Percentiles rank a stretch among this genome's conserved stretches.
phyloP scores from a whole-genome alignment of 306 rosid species.

The Carpinus viminea region DNA sequence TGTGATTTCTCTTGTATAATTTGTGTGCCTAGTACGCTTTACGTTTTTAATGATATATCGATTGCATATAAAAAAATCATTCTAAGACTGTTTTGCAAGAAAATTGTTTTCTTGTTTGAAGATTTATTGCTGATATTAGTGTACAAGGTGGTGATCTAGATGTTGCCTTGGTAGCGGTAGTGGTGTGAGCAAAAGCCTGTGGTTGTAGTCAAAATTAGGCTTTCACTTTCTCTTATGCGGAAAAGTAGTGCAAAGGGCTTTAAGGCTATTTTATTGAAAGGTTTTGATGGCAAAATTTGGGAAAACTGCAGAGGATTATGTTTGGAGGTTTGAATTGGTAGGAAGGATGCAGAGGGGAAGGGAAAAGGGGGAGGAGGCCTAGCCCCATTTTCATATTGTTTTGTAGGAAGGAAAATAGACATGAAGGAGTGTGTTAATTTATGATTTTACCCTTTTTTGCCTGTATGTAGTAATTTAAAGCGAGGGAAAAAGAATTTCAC shows the following conservation, averaged over 20 bases:
- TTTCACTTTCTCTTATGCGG: background rate
- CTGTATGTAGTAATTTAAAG: too few relatives aligned
- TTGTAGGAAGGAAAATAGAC: background rate
- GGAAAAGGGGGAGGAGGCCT: background rate
- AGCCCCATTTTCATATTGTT: background rate
- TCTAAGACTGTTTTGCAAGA: background rate
- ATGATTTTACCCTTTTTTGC: too few relatives aligned
- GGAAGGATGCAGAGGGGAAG: background rate
- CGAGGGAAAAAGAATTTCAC: too few relatives aligned
- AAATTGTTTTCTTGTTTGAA: background rate
- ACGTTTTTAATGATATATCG: too few relatives aligned
- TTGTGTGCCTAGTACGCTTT: too few relatives aligned
- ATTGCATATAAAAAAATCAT: background rate
- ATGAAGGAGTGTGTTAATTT: background rate
- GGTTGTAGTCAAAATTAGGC: background rate
- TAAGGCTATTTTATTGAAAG: background rate
- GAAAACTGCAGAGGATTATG: background rate
- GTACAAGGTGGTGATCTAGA: background rate
- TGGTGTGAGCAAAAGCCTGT: background rate
- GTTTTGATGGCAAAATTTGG: background rate
- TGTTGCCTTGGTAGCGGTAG: background rate
- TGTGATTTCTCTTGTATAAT: too few relatives aligned
- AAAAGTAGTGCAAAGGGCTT: background rate
- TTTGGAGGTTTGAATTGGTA: background rate
- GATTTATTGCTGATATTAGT: background rate